Conservation (phyloP, 495 filamentous ascomycete species). For the Aspergillus leporis region DNA sequence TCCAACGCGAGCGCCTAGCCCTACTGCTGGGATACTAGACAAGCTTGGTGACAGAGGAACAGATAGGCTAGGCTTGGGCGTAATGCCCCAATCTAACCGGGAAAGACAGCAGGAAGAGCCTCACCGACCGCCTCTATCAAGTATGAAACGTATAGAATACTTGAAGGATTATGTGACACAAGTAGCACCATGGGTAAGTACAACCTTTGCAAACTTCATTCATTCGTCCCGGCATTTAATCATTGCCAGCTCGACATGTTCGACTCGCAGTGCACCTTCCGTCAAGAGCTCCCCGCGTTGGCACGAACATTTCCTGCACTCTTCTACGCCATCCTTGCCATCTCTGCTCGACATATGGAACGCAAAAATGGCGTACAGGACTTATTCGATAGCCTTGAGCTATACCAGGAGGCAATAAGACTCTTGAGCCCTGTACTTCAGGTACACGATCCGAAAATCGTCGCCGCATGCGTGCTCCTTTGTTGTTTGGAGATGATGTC, state of each 20-base stretch:
- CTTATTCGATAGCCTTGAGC: constrained; percentile 42
- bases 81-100: not conserved
- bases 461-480: constrained; percentile 42
- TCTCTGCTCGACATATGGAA: constrained; percentile 46
- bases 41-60: constrained; percentile 4
- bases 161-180: constrained; percentile 48
- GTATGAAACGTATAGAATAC: constrained; percentile 32
- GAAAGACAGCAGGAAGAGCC: constrained; percentile 4
- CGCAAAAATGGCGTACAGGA: constrained; percentile 36
- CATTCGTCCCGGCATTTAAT: constrained; percentile 5
- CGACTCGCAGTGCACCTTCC: constrained; percentile 44
- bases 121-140: constrained; percentile 27
- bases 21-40: constrained; percentile 10
- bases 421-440: constrained; percentile 37
- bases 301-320: constrained; percentile 41
- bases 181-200: constrained; percentile 44
- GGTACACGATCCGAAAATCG: constrained; percentile 39
- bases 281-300: constrained; percentile 40
- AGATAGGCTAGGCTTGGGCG: not conserved
- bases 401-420: constrained; percentile 49
- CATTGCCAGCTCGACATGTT: constrained; percentile 49
- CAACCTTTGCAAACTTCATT: not conserved
- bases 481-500: constrained; percentile 54
- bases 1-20: constrained; percentile 30
- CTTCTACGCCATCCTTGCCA: constrained; percentile 42